A percentile compares a stretch with the other conserved stretches of the same genome.
These are phyloP conservation scores for Gastrodia elata DNA, from an alignment of 106 monocot species.

Conservation along the genomic window DNA sequence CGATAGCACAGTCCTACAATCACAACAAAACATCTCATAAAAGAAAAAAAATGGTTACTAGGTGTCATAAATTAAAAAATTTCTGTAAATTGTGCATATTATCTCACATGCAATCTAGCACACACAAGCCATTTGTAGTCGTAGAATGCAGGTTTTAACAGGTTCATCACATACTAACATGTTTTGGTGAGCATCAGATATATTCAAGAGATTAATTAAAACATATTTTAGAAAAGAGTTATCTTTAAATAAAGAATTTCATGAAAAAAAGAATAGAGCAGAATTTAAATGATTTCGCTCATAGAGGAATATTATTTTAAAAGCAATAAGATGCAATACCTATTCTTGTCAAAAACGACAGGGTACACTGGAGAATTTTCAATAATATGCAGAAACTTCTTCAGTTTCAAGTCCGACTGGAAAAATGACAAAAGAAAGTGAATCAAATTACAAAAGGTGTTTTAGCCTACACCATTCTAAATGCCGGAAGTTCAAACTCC, in stretches of 20 bases:
- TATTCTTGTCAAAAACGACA: constrained; percentile 88
- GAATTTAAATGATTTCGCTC: not conserved
- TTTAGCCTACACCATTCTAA: no score
- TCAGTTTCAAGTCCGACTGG: constrained; percentile 84
- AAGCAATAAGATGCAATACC: constrained; percentile 26
- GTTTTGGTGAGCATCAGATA: not conserved
- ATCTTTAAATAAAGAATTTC: not conserved
- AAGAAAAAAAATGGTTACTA: not conserved
- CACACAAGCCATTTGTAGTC: not conserved
- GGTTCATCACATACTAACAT: not conserved
- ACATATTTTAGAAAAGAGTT: not conserved
- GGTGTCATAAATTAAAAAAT: constrained; percentile 3
- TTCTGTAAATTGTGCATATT: constrained; percentile 11
- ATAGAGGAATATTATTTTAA: not conserved
- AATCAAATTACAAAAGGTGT: no score
- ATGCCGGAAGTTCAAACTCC: no score
- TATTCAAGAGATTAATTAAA: not conserved
- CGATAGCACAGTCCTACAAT: constrained; percentile 63
- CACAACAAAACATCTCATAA: constrained; percentile 1
- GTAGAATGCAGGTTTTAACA: not conserved
- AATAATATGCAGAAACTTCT: constrained; percentile 94
- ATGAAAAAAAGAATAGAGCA: not conserved
- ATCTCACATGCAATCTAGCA: not conserved
- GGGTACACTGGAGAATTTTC: constrained; percentile 88
- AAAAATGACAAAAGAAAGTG: constrained; percentile 2